Percentiles rank a stretch among this genome's conserved stretches.
Conservation (phyloP, 2,329 filamentous ascomycete genomes). For the Ophiosphaerella herpotricha region DNA sequence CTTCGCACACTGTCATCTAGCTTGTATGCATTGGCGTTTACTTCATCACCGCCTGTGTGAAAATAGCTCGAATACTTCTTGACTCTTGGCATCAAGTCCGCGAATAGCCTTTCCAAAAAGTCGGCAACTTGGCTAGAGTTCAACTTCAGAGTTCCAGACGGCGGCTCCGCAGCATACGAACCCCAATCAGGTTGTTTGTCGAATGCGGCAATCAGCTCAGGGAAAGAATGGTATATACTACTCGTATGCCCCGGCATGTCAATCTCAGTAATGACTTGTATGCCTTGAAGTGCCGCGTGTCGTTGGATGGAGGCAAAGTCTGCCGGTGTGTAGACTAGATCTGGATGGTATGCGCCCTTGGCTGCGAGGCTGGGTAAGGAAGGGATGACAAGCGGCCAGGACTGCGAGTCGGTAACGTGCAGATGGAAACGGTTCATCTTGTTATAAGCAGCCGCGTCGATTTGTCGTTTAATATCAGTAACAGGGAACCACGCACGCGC, state of each 20-base stretch:
- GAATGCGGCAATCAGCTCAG: slow-evolving; percentile 72
- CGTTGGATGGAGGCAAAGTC: slow-evolving; percentile 70
- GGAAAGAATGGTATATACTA: slow-evolving; percentile 67
- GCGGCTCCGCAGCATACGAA: slow-evolving; percentile 59
- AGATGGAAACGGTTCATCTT: slow-evolving; percentile 84
- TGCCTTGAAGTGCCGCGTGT: slow-evolving; percentile 70
- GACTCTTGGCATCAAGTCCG: slow-evolving; percentile 70
- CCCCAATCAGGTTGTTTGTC: slow-evolving; percentile 59
- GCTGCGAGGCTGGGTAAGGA: slow-evolving; percentile 71
- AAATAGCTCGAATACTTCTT: slow-evolving; percentile 72
- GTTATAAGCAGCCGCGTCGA: slow-evolving; percentile 77
- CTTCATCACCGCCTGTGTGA: slow-evolving; percentile 87
- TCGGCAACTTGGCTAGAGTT: slow-evolving; percentile 71
- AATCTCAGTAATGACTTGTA: slow-evolving; percentile 75
- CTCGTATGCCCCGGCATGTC: slow-evolving; percentile 82
- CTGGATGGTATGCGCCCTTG: slow-evolving; percentile 73
- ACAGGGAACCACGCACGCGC: slow-evolving; percentile 73
- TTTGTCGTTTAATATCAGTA: slow-evolving; percentile 70
- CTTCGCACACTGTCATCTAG: slow-evolving; percentile 72
- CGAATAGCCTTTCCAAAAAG: slow-evolving; percentile 73
- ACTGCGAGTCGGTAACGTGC: slow-evolving; percentile 81
- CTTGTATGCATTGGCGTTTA: slow-evolving; percentile 75
- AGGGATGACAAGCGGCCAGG: slow-evolving; percentile 83
- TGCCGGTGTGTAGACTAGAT: slow-evolving; percentile 68
- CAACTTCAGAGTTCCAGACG: slow-evolving; percentile 70